A percentile compares a stretch with the other conserved stretches of the same genome.
Evolutionary conservation across 169 alveolate species (phyloP).

Genomic region (Eimeria sp.): DNA sequence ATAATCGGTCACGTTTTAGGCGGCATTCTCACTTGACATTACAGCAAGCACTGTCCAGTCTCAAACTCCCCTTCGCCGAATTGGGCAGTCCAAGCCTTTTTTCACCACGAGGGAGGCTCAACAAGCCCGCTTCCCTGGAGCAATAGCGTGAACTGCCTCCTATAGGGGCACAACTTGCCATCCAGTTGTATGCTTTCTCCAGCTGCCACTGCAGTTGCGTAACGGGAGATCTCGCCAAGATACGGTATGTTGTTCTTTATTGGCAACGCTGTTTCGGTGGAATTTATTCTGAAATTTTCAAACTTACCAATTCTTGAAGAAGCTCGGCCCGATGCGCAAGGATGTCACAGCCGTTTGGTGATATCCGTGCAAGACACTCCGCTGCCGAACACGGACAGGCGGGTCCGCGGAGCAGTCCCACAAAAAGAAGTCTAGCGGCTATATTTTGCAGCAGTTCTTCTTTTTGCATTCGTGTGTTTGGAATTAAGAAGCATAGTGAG

Average conservation of each 20-base stretch:
- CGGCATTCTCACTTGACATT: background rate
- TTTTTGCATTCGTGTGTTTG: background rate
- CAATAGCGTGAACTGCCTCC: background rate
- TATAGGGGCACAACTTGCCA: background rate
- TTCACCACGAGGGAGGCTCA: background rate
- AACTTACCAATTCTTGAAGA: background rate
- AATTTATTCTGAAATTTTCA: background rate
- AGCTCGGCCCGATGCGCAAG: background rate
- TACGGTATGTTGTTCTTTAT: background rate
- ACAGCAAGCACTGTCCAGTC: background rate
- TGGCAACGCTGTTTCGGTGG: background rate
- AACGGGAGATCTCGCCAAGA: background rate
- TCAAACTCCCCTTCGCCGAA: background rate
- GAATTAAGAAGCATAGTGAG: background rate
- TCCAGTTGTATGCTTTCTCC: background rate
- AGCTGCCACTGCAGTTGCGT: background rate
- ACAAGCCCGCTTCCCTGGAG: background rate
- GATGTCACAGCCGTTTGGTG: background rate
- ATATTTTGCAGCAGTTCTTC: background rate
- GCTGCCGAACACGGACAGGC: slow-evolving; percentile 18
- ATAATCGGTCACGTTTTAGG: background rate
- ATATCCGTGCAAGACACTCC: slow-evolving; percentile 33
- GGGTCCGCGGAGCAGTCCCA: background rate
- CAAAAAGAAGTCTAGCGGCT: background rate
- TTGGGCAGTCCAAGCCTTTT: background rate